These are phyloP conservation scores for Vaccinium corymbosum DNA, from an alignment of 148 eudicot species.

Conservation along the genomic window DNA sequence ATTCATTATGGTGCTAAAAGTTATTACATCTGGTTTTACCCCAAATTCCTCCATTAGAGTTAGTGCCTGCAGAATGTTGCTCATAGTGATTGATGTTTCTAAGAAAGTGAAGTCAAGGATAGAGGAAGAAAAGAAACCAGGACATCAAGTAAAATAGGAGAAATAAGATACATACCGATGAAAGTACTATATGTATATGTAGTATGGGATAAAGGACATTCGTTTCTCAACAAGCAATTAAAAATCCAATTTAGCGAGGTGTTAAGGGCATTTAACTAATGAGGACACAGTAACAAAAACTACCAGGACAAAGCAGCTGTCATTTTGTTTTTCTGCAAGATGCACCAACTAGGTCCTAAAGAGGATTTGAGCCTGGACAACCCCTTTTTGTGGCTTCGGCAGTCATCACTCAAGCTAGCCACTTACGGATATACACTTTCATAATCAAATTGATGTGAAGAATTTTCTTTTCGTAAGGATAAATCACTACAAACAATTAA, in stretches of 20 bases:
- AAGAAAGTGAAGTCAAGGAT: not conserved
- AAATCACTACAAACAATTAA: not conserved
- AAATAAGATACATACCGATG: no score
- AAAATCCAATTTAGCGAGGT: not conserved
- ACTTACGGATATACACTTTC: not conserved
- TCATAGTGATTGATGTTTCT: not conserved
- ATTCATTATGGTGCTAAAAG: conserved; percentile 97
- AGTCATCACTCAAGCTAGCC: not conserved
- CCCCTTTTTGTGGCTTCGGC: not conserved
- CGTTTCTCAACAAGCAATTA: not conserved
- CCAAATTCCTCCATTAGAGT: conserved; percentile 81
- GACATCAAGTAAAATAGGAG: not conserved
- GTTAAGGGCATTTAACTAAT: not conserved
- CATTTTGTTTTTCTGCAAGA: not conserved
- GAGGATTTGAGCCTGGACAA: not conserved
- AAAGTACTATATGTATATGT: not conserved
- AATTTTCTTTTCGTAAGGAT: not conserved
- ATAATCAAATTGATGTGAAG: not conserved
- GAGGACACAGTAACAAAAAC: not conserved
- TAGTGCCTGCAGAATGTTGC: conserved; percentile 42
- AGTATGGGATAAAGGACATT: not conserved
- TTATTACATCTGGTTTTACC: conserved; percentile 87
- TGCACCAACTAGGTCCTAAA: not conserved
- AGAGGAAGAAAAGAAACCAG: not conserved
- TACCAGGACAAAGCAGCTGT: not conserved